These are phyloP conservation scores for Mycena latifolia DNA, from an alignment of 768 basidiomycete genomes.

Conservation along the genomic window DNA sequence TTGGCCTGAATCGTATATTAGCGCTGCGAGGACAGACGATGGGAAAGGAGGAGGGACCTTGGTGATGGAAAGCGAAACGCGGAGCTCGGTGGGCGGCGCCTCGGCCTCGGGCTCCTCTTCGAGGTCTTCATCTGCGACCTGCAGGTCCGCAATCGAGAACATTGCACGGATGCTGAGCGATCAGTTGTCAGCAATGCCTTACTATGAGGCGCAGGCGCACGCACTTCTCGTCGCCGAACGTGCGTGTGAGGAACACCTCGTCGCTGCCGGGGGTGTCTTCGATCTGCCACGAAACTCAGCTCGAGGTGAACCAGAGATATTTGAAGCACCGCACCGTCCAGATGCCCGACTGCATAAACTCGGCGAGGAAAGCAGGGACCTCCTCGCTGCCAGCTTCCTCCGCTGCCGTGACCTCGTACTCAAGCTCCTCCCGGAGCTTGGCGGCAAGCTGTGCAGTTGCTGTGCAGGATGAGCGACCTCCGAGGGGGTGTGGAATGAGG, in stretches of 20 bases:
- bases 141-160: conserved; percentile 94
- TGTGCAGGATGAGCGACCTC: not conserved
- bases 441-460: conserved; percentile 78
- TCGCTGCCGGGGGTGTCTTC: conserved; percentile 79
- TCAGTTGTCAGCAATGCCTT: too few species aligned
- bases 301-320: not conserved
- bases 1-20: too few species aligned
- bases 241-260: conserved; percentile 83
- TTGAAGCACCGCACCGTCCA: conserved; percentile 75
- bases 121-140: conserved; percentile 54
- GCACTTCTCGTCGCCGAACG: conserved; percentile 91
- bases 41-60: too few species aligned
- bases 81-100: conserved; percentile 73
- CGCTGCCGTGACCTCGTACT: conserved; percentile 68
- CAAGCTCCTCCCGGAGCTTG: conserved; percentile 84
- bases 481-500: too few species aligned
- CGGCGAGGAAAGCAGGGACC: conserved; percentile 80
- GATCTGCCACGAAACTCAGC: conserved; percentile 58
- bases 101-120: conserved; percentile 48
- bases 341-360: conserved; percentile 76
- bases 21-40: too few species aligned
- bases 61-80: conserved; percentile 84
- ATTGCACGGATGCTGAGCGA: conserved; percentile 81
- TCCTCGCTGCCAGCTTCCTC: conserved; percentile 63
- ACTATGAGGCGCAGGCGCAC: conserved; percentile 42